Evolutionary conservation across 768 basidiomycete genomes (phyloP), one percentile per base, ranked within the genome.

Genomic region (Cytidiella melzeri): DNA sequence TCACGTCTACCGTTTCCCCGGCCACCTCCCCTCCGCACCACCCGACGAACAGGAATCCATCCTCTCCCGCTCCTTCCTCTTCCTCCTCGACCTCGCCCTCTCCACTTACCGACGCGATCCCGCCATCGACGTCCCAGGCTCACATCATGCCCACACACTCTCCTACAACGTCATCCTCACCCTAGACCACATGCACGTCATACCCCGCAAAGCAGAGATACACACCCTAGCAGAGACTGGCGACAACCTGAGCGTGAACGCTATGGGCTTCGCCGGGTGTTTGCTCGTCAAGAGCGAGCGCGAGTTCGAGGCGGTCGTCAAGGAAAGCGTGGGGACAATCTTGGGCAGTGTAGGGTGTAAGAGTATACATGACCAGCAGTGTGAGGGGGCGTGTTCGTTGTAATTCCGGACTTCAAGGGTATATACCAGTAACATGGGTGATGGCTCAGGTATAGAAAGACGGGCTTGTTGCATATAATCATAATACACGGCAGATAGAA

Each of bases 191-290:
- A 70, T 97, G 50, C 30, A 95, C 64, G 50, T 96, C 49, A 80
- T 97, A 59, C 94, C 94, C 25, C 81, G 94, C 34, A 73, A 72
- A 43, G 66, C 67, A 26, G 90, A 92, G 61, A 66, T 64, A n/a
- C 75, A 84, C 64, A 64, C 59, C 10, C 65, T 87, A 4, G 53
- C 66, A 46, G 73, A 70, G 43, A 77, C 77, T 2, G 78, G 79
- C n/a, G 76, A 80, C 27, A 52, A 65, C 47, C 59, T 97, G 23
- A 79, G 80, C 58, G 73, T 97, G 38, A 96, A 97, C 64, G 77
- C 94, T 40, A 74, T 96, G 42, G 94, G 90, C 12, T 96, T 86
- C 62, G 87, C 91, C 5, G 94, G 94, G 1, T 81, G 90, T 83
- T 58, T 96, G 53, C 77, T 96, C 47, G 91, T 89, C 21, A 91